phyloP scores from a whole-genome alignment of 2,329 filamentous ascomycete species.

The Talaromyces pinophilus region DNA sequence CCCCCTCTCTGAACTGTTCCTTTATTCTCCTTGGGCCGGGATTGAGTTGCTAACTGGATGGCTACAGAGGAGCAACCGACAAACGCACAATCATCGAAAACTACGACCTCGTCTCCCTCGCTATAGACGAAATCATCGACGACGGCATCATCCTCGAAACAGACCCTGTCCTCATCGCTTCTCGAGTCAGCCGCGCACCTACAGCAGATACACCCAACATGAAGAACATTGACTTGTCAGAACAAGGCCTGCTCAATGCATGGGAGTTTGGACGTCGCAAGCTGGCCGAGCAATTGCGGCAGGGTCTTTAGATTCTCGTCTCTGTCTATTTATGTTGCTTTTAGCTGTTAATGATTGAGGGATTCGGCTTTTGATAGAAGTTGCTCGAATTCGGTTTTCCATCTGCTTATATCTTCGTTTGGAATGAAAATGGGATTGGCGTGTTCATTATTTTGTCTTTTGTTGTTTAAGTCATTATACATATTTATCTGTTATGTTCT shows the following conservation, averaged over 20 bases:
- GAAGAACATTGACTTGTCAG: constrained; percentile 91
- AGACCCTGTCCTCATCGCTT: constrained; percentile 89
- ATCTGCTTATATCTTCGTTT: constrained; percentile 21
- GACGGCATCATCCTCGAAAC: constrained; percentile 97
- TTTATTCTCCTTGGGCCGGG: not conserved
- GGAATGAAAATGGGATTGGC: constrained; percentile 22
- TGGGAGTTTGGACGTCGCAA: constrained; percentile 93
- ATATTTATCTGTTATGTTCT: constrained; percentile 9
- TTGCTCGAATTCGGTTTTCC: constrained; percentile 22
- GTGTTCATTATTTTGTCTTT: constrained; percentile 7
- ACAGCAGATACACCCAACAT: constrained; percentile 83
- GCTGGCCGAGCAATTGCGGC: constrained; percentile 84
- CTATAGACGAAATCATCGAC: constrained; percentile 92
- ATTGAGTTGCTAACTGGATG: constrained; percentile 23
- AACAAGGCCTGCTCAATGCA: constrained; percentile 91
- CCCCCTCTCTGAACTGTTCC: constrained; percentile 30
- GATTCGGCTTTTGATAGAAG: constrained; percentile 20
- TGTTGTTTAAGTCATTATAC: constrained; percentile 1
- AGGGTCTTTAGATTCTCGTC: constrained; percentile 62
- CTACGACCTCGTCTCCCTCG: constrained; percentile 92
- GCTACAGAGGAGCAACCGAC: constrained; percentile 81
- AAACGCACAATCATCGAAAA: constrained; percentile 98
- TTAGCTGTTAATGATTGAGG: constrained; percentile 25
- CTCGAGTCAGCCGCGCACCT: constrained; percentile 87
- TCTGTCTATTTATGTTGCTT: constrained; percentile 20